phyloP scores from a whole-genome alignment of 768 basidiomycete genomes.

The Macrolepiota fuliginosa region DNA sequence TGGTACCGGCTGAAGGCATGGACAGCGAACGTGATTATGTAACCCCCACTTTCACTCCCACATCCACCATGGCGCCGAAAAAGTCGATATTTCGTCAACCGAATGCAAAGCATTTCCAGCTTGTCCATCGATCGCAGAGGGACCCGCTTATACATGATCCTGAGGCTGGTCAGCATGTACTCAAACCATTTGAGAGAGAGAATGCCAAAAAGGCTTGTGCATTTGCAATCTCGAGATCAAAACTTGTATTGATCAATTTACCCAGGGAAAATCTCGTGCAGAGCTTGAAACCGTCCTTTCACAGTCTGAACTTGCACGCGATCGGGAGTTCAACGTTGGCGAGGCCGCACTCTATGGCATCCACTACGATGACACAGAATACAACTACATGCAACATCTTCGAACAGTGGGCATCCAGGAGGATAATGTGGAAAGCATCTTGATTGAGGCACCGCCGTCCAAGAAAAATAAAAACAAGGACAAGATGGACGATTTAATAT shows the following conservation, averaged over 20 bases:
- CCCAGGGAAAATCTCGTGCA: constrained; percentile 76
- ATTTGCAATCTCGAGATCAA: constrained; percentile 12
- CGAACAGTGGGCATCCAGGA: constrained; percentile 73
- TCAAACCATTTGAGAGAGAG: constrained; percentile 75
- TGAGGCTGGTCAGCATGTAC: constrained; percentile 84
- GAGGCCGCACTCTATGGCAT: constrained; percentile 89
- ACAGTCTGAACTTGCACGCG: constrained; percentile 41
- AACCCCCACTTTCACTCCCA: constrained; percentile 25
- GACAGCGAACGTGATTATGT: constrained; percentile 32
- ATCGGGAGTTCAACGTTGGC: constrained; percentile 60
- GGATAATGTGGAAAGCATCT: constrained; percentile 76
- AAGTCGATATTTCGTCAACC: constrained; percentile 91
- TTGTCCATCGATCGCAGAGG: constrained; percentile 93
- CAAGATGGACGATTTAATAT: constrained; percentile 46
- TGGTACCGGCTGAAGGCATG: constrained; percentile 24
- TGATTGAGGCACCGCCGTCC: constrained; percentile 70
- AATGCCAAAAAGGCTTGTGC: constrained; percentile 62
- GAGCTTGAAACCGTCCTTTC: constrained; percentile 68
- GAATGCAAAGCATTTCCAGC: constrained; percentile 90
- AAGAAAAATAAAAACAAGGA: constrained; percentile 30
- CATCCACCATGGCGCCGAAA: constrained; percentile 52
- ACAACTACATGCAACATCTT: constrained; percentile 98
- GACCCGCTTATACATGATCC: constrained; percentile 96
- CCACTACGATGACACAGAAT: constrained; percentile 93
- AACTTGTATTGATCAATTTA: constrained; percentile 5